These are phyloP conservation scores for Mycena sanguinolenta DNA, from an alignment of 768 basidiomycete genomes.

Conservation along the genomic window DNA sequence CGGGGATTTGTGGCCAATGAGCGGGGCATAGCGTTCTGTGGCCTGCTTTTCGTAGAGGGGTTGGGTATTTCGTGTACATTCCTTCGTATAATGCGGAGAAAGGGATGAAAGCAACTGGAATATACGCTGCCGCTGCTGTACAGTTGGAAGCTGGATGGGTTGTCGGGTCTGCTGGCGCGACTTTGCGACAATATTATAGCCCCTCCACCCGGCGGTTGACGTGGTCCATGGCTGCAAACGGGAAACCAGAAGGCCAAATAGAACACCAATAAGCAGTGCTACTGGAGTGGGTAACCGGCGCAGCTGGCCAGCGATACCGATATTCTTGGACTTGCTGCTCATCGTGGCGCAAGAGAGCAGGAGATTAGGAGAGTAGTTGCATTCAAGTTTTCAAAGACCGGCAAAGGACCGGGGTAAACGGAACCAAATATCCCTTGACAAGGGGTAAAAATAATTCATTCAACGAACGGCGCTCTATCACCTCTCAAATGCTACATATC, in stretches of 20 bases:
- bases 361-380: neutral
- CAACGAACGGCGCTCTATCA: conserved; percentile 11
- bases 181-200: conserved; percentile 63
- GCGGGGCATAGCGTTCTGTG: conserved; percentile 83
- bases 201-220: conserved; percentile 65
- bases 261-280: conserved; percentile 71
- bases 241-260: conserved; percentile 72
- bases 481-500: conserved; percentile 18
- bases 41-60: conserved; percentile 89
- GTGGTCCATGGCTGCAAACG: conserved; percentile 62
- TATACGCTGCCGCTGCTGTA: conserved; percentile 87
- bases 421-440: conserved; percentile 12
- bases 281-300: conserved; percentile 66
- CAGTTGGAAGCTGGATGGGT: conserved; percentile 80
- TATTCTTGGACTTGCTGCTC: conserved; percentile 27
- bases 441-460: neutral
- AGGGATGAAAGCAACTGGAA: conserved; percentile 90
- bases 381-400: neutral
- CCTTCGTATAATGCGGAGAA: conserved; percentile 91
- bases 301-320: conserved; percentile 45
- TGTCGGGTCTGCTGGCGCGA: conserved; percentile 69
- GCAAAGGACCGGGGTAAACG: neutral
- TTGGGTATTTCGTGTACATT: conserved; percentile 90
- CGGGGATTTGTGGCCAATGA: conserved; percentile 83
- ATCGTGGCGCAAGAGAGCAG: conserved; percentile 19